Conservation (phyloP, 148 eudicot genomes). For the Pouteria glomerata region DNA sequence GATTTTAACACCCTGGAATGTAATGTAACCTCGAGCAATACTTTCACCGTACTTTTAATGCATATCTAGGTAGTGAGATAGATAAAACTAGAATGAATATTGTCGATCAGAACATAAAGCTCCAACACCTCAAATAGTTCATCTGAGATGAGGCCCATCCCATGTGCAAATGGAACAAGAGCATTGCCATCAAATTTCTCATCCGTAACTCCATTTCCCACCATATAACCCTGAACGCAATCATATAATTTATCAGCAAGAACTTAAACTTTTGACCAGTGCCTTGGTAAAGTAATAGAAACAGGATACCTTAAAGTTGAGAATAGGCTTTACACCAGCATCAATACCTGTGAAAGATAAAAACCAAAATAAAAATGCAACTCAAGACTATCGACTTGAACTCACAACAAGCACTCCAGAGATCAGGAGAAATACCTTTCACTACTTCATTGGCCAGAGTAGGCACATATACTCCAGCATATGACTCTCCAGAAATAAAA, state of each 20-base stretch:
- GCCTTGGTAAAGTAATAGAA: not conserved
- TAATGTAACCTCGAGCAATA: not conserved
- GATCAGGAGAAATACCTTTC: conserved; percentile 45
- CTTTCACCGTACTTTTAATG: not conserved
- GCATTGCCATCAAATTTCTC: conserved; percentile 82
- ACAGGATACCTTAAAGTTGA: conserved; percentile 67
- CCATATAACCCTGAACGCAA: conserved; percentile 83
- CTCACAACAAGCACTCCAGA: not conserved
- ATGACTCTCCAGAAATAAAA: conserved; percentile 85
- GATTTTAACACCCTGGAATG: too few species aligned
- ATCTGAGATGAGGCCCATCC: conserved; percentile 92
- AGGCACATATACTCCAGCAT: conserved; percentile 95
- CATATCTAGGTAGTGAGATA: not conserved
- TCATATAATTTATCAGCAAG: conserved; percentile 2
- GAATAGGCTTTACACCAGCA: conserved; percentile 61
- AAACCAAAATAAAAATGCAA: not conserved
- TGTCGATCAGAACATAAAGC: not conserved
- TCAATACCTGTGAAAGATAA: conserved; percentile 41
- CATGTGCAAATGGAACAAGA: conserved; percentile 84
- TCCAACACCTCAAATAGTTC: conserved; percentile 53
- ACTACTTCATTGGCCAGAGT: conserved; percentile 81
- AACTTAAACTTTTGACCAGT: not conserved
- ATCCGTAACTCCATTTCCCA: conserved; percentile 93
- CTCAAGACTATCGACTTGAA: not conserved
- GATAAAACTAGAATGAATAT: not conserved